A percentile compares a stretch with the other conserved stretches of the same genome.
Evolutionary conservation across 306 rosid genomes (phyloP).

Genomic region (Luffa aegyptiaca): DNA sequence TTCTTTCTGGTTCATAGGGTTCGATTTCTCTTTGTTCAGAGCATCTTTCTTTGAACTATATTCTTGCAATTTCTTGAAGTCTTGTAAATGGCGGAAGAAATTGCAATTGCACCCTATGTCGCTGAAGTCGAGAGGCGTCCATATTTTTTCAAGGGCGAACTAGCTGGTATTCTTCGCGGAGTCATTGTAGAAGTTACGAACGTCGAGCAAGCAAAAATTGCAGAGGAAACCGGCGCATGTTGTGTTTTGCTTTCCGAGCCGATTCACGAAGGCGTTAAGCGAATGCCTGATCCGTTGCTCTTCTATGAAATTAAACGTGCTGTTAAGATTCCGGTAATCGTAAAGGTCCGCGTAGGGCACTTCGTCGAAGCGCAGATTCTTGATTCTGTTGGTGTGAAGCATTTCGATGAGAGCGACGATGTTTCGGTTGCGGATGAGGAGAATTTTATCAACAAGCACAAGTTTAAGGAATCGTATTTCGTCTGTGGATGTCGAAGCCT

Average conservation of each 20-base stretch:
- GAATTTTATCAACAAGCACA: constrained; percentile 54
- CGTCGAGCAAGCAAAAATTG: constrained; percentile 49
- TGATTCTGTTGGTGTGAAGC: constrained; percentile 46
- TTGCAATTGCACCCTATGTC: constrained; percentile 37
- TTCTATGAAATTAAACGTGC: constrained; percentile 41
- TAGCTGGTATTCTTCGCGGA: constrained; percentile 48
- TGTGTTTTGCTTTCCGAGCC: constrained; percentile 36
- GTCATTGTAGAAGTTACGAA: constrained; percentile 43
- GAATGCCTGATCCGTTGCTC: constrained; percentile 53
- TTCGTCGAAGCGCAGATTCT: constrained; percentile 87
- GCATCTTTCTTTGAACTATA: not conserved
- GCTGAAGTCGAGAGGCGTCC: constrained; percentile 33
- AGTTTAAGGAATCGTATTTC: constrained; percentile 35
- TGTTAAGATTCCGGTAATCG: constrained; percentile 51
- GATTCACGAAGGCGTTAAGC: constrained; percentile 17
- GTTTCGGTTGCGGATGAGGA: constrained; percentile 44
- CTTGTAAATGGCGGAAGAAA: constrained; percentile 39
- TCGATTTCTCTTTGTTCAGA: not conserved
- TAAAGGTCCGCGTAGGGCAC: constrained; percentile 58
- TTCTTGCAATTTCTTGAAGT: constrained; percentile 1
- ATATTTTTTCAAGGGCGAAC: constrained; percentile 29
- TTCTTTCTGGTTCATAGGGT: not conserved
- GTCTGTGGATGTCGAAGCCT: constrained; percentile 47
- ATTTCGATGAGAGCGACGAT: constrained; percentile 60
- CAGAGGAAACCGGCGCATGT: constrained; percentile 68